Conservation (phyloP, 2,329 filamentous ascomycete genomes). For the Cucurbitaria berberidis region DNA sequence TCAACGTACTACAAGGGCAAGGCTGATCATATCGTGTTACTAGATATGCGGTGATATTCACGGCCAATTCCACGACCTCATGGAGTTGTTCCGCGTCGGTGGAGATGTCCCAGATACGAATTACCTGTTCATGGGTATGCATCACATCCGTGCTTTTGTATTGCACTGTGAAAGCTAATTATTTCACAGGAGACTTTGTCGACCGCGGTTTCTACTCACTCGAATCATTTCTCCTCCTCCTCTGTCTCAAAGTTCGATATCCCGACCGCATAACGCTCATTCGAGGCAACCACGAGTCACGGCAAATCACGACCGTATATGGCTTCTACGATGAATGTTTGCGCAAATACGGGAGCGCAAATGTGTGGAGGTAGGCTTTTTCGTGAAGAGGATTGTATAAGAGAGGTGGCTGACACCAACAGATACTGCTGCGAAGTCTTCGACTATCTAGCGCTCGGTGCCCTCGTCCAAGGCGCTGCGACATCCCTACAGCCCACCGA, state of each 20-base stretch:
- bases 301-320: slow-evolving; percentile 96
- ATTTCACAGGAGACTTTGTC: slow-evolving; percentile 82
- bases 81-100: slow-evolving; percentile 94
- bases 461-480: slow-evolving; percentile 85
- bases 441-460: slow-evolving; percentile 91
- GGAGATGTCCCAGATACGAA: slow-evolving; percentile 95
- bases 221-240: slow-evolving; percentile 92
- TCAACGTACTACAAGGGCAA: not conserved
- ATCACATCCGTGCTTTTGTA: not conserved
- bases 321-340: slow-evolving; percentile 98
- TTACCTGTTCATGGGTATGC: slow-evolving; percentile 90
- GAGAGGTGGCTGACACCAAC: not conserved
- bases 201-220: slow-evolving; percentile 98
- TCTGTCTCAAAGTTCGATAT: slow-evolving; percentile 96
- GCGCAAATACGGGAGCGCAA: slow-evolving; percentile 93
- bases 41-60: slow-evolving; percentile 85
- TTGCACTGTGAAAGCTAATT: slow-evolving; percentile 2
- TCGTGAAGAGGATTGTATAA: not conserved
- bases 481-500: slow-evolving; percentile 67
- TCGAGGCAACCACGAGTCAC: slow-evolving; percentile 92
- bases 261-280: slow-evolving; percentile 97
- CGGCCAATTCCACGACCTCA: slow-evolving; percentile 93
- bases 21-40: slow-evolving; percentile 3
- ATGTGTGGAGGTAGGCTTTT: slow-evolving; percentile 73
- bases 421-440: slow-evolving; percentile 93